Conservation (phyloP, 2,329 filamentous ascomycete genomes). For the Dactylella cylindrospora region DNA sequence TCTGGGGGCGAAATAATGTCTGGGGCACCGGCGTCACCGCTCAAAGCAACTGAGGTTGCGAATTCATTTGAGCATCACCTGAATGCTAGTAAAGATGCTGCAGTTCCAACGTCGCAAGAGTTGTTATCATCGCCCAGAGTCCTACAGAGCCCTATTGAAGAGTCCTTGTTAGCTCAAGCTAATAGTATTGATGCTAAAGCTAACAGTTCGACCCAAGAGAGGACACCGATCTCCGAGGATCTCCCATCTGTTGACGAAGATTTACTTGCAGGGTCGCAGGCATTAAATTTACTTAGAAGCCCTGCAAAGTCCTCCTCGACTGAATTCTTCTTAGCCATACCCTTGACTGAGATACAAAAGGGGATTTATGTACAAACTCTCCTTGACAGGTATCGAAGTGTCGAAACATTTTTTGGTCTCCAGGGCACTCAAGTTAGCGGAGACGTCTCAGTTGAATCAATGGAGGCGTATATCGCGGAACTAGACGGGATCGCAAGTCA, state of each 20-base stretch:
- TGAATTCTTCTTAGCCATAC: conserved; percentile 30
- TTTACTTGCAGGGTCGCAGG: conserved; percentile 25
- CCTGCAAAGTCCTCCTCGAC: conserved; percentile 5
- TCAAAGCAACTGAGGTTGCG: conserved; percentile 14
- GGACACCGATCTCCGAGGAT: conserved; percentile 1
- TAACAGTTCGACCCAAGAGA: neutral
- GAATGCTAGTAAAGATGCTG: conserved; percentile 17
- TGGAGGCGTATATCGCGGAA: conserved; percentile 16
- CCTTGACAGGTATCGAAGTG: conserved; percentile 11
- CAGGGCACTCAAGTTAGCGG: conserved; percentile 7
- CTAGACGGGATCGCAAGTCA: conserved; percentile 27
- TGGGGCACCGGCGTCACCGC: conserved; percentile 18
- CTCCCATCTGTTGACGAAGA: conserved; percentile 23
- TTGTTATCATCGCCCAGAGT: conserved; percentile 6
- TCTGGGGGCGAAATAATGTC: conserved; percentile 22
- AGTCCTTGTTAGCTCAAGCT: neutral
- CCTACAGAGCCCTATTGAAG: neutral
- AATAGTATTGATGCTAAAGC: neutral
- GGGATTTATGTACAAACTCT: conserved; percentile 18
- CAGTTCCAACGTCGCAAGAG: conserved; percentile 1
- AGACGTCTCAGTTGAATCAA: neutral
- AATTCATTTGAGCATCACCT: conserved; percentile 1
- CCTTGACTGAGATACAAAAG: conserved; percentile 21
- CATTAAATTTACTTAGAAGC: conserved; percentile 10
- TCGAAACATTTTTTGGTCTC: conserved; percentile 28